phyloP scores from a whole-genome alignment of 176 grass and related monocot genomes.

The Alopecurus myosuroides region DNA sequence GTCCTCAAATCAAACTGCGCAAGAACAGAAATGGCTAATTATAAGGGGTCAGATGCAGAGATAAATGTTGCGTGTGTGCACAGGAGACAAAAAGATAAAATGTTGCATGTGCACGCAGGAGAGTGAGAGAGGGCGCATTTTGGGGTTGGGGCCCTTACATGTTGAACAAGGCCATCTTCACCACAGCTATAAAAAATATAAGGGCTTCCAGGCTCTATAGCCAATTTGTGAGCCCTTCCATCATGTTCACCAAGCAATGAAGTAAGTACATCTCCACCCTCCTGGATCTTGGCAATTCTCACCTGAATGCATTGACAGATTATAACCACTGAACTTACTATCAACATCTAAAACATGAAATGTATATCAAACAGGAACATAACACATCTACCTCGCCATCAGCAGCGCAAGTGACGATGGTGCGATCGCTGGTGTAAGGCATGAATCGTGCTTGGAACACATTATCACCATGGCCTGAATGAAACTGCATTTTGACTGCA shows the following conservation, averaged over 20 bases:
- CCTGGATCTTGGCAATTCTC: slow-evolving; percentile 55
- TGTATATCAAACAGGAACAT: background rate
- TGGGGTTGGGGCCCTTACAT: slow-evolving; percentile 39
- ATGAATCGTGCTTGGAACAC: slow-evolving; percentile 89
- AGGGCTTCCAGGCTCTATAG: slow-evolving; percentile 74
- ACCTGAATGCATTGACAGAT: slow-evolving; percentile 38
- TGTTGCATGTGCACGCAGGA: background rate
- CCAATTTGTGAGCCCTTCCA: slow-evolving; percentile 75
- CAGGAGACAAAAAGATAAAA: slow-evolving; percentile 1
- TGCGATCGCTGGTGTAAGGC: slow-evolving; percentile 63
- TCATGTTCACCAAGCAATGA: slow-evolving; percentile 63
- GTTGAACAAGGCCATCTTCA: slow-evolving; percentile 88
- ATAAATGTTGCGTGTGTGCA: slow-evolving; percentile 6
- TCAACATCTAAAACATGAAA: slow-evolving; percentile 1
- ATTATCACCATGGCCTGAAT: slow-evolving; percentile 72
- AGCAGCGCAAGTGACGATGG: slow-evolving; percentile 74
- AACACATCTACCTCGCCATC: slow-evolving; percentile 67
- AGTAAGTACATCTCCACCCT: slow-evolving; percentile 56
- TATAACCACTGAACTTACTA: background rate
- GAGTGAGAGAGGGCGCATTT: background rate
- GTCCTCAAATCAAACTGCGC: slow-evolving; percentile 90
- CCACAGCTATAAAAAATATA: slow-evolving; percentile 89
- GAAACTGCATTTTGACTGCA: slow-evolving; percentile 51
- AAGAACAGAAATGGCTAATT: slow-evolving; percentile 4
- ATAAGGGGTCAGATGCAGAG: background rate